phyloP scores from a whole-genome alignment of 2,329 filamentous ascomycete species.

The Aureobasidium melanogenum region DNA sequence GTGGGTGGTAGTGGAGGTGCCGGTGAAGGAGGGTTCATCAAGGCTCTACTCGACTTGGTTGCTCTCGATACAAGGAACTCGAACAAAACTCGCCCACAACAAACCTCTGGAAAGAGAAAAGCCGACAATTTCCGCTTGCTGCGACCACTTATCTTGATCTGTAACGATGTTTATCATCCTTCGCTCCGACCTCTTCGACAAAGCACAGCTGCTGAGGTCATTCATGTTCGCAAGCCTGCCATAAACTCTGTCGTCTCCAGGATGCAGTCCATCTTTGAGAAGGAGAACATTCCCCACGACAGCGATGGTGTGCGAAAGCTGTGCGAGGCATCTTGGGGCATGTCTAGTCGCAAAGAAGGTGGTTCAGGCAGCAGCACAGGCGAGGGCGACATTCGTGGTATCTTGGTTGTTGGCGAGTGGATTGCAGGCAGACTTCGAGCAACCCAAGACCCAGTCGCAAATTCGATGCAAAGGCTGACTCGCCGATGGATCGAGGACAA shows the following conservation, averaged over 20 bases:
- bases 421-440: slow-evolving; percentile 61
- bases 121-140: slow-evolving; percentile 80
- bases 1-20: slow-evolving; percentile 65
- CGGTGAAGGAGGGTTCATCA: slow-evolving; percentile 88
- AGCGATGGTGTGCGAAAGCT: slow-evolving; percentile 78
- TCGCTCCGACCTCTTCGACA: slow-evolving; percentile 80
- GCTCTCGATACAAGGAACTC: slow-evolving; percentile 77
- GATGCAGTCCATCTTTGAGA: slow-evolving; percentile 75
- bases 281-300: slow-evolving; percentile 81
- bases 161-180: slow-evolving; percentile 93
- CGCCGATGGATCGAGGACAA: slow-evolving; percentile 69
- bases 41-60: slow-evolving; percentile 85
- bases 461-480: slow-evolving; percentile 47
- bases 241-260: slow-evolving; percentile 77
- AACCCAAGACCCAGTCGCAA: slow-evolving; percentile 2
- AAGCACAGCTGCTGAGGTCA: slow-evolving; percentile 74
- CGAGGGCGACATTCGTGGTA: slow-evolving; percentile 66
- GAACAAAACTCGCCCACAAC: slow-evolving; percentile 20
- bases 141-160: slow-evolving; percentile 85
- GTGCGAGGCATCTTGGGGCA: slow-evolving; percentile 76
- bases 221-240: slow-evolving; percentile 82
- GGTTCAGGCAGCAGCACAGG: slow-evolving; percentile 46
- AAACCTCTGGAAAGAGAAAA: slow-evolving; percentile 53
- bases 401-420: slow-evolving; percentile 85
- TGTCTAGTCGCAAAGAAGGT: slow-evolving; percentile 61